Percentiles rank a stretch among this genome's conserved stretches.
Conservation (phyloP, 805 yeast species). For the Ogataea populi-albae region DNA sequence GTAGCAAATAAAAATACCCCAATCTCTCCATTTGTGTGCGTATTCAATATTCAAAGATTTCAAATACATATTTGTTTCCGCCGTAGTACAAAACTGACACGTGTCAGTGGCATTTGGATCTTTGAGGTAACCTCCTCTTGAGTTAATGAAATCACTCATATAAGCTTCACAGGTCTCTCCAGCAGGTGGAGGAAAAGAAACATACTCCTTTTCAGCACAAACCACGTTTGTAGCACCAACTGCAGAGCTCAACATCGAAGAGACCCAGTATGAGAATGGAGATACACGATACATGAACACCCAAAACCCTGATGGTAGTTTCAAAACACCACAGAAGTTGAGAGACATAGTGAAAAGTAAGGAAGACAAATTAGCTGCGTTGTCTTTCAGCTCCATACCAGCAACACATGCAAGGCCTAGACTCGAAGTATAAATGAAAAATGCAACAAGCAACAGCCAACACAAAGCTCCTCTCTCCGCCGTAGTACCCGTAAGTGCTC, state of each 20-base stretch:
- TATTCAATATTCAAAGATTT: slow-evolving; percentile 40
- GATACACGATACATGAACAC: slow-evolving; percentile 71
- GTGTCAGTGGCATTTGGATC: slow-evolving; percentile 42
- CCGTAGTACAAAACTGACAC: slow-evolving; percentile 62
- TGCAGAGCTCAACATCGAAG: slow-evolving; percentile 53
- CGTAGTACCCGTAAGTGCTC: slow-evolving; percentile 43
- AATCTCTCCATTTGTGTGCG: slow-evolving; percentile 58
- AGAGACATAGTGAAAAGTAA: slow-evolving; percentile 59
- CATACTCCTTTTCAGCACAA: slow-evolving; percentile 49
- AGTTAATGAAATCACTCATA: slow-evolving; percentile 38
- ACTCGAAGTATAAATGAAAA: slow-evolving; percentile 54
- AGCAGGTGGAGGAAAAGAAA: slow-evolving; percentile 47
- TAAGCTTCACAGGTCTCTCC: slow-evolving; percentile 59
- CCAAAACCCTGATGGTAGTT: slow-evolving; percentile 67
- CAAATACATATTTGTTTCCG: slow-evolving; percentile 59
- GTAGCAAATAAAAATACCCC: slow-evolving; percentile 53
- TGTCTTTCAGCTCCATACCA: slow-evolving; percentile 54
- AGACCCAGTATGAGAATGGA: slow-evolving; percentile 66
- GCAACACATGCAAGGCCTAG: slow-evolving; percentile 60
- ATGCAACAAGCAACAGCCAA: slow-evolving; percentile 41
- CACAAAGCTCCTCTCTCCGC: slow-evolving; percentile 55
- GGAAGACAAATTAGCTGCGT: slow-evolving; percentile 60
- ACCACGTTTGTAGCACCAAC: slow-evolving; percentile 46
- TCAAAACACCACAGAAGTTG: slow-evolving; percentile 78
- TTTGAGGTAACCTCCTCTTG: slow-evolving; percentile 47